phyloP scores from a whole-genome alignment of 2,329 filamentous ascomycete species.

The Torrubiella hemipterigena region DNA sequence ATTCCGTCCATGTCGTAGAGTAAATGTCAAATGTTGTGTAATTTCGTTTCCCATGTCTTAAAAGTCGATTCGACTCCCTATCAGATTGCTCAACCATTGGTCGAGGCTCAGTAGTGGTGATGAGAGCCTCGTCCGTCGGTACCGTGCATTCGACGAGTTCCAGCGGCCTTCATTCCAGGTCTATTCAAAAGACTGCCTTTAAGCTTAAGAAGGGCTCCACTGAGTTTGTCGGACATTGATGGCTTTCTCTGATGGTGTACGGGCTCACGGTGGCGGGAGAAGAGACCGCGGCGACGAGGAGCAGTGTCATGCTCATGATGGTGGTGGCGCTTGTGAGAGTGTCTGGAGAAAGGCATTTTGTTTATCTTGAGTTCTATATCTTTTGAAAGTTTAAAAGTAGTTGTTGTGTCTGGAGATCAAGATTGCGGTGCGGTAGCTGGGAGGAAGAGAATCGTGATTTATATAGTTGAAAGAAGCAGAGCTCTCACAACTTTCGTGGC shows the following conservation, averaged over 20 bases:
- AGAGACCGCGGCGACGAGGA: slow-evolving; percentile 26
- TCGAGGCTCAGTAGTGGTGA: slow-evolving; percentile 16
- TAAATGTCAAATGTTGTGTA: too few species aligned
- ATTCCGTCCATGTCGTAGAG: too few species aligned
- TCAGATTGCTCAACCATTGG: too few species aligned
- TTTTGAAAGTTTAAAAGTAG: slow-evolving; percentile 3
- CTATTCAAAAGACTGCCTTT: slow-evolving; percentile 56
- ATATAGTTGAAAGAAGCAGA: neutral
- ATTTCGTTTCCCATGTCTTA: too few species aligned
- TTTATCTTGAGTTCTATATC: slow-evolving; percentile 3
- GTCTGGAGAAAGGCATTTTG: slow-evolving; percentile 20
- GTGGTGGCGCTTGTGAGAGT: slow-evolving; percentile 12
- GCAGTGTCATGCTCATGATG: slow-evolving; percentile 23
- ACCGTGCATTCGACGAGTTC: slow-evolving; percentile 61
- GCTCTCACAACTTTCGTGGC: too few species aligned
- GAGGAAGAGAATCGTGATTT: neutral
- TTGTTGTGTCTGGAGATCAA: neutral
- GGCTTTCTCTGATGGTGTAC: slow-evolving; percentile 56
- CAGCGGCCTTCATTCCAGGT: slow-evolving; percentile 65
- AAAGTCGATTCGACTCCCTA: too few species aligned
- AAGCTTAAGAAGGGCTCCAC: slow-evolving; percentile 62
- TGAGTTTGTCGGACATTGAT: slow-evolving; percentile 64
- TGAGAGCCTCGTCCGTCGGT: slow-evolving; percentile 55
- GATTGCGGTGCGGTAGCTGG: neutral
- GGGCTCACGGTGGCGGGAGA: slow-evolving; percentile 24